phyloP scores from a whole-genome alignment of 805 yeast species.

The Hagleromyces aurorensis region DNA sequence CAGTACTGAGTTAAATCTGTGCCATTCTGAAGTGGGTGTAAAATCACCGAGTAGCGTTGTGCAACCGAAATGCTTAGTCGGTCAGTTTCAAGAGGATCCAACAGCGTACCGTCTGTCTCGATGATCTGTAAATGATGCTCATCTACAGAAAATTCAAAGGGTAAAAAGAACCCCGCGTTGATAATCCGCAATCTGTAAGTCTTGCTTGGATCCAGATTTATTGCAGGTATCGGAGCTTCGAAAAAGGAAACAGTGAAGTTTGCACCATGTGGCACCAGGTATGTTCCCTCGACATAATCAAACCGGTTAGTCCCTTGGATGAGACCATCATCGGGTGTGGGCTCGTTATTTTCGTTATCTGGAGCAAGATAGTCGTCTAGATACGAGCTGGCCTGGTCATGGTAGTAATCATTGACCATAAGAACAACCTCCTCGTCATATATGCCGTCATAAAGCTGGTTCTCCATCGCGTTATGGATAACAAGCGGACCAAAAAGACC shows the following conservation, averaged over 20 bases:
- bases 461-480: conserved; percentile 35
- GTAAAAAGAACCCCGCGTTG: conserved; percentile 44
- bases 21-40: conserved; percentile 44
- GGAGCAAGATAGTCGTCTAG: conserved; percentile 34
- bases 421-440: conserved; percentile 44
- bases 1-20: conserved; percentile 34
- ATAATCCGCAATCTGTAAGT: conserved; percentile 41
- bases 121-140: conserved; percentile 42
- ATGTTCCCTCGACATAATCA: conserved; percentile 21
- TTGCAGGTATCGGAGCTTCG: conserved; percentile 9
- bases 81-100: conserved; percentile 37
- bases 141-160: conserved; percentile 43
- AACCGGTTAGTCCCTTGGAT: conserved; percentile 35
- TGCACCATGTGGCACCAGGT: conserved; percentile 13
- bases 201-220: conserved; percentile 35
- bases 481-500: conserved; percentile 46
- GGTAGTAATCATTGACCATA: conserved; percentile 44
- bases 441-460: conserved; percentile 28
- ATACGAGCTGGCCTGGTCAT: conserved; percentile 22
- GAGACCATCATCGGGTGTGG: conserved; percentile 40
- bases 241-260: conserved; percentile 12
- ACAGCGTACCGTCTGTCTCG: conserved; percentile 47
- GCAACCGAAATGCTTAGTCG: conserved; percentile 49
- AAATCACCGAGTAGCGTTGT: conserved; percentile 57
- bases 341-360: conserved; percentile 41